These are phyloP conservation scores for Penicillium cinerascens DNA, from an alignment of 495 filamentous ascomycete species.

Conservation along the genomic window DNA sequence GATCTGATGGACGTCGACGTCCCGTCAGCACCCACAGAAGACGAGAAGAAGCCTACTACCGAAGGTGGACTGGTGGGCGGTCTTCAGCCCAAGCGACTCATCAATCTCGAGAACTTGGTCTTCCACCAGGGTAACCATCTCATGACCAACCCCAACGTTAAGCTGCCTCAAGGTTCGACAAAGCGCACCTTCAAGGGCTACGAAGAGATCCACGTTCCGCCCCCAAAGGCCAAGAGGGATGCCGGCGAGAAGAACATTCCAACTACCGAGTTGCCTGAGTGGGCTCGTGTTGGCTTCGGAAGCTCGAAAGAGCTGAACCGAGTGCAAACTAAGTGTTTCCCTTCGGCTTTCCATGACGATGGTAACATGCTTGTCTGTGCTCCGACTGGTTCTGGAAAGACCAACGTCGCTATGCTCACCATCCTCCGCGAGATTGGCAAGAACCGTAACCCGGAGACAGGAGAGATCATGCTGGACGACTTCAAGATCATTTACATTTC, in stretches of 20 bases:
- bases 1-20: slow-evolving; percentile 90
- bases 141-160: slow-evolving; percentile 96
- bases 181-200: slow-evolving; percentile 97
- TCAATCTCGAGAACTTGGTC: slow-evolving; percentile 92
- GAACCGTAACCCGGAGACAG: slow-evolving; percentile 78
- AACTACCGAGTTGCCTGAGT: slow-evolving; percentile 84
- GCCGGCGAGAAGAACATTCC: slow-evolving; percentile 76
- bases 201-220: slow-evolving; percentile 94
- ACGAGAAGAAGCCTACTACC: slow-evolving; percentile 45
- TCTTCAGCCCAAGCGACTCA: slow-evolving; percentile 79
- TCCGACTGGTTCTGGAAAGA: slow-evolving; percentile 96
- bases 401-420: slow-evolving; percentile 96
- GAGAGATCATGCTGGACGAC: slow-evolving; percentile 87
- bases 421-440: slow-evolving; percentile 97
- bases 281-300: slow-evolving; percentile 84
- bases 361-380: slow-evolving; percentile 97
- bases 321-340: slow-evolving; percentile 90
- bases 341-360: slow-evolving; percentile 88
- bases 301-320: slow-evolving; percentile 80
- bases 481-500: slow-evolving; percentile 99
- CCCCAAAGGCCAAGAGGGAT: slow-evolving; percentile 78
- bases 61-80: slow-evolving; percentile 74
- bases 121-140: slow-evolving; percentile 98
- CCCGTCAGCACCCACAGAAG: slow-evolving; percentile 52
- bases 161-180: slow-evolving; percentile 90